phyloP scores from a whole-genome alignment of 768 basidiomycete genomes.

The Serpula lacrymans region DNA sequence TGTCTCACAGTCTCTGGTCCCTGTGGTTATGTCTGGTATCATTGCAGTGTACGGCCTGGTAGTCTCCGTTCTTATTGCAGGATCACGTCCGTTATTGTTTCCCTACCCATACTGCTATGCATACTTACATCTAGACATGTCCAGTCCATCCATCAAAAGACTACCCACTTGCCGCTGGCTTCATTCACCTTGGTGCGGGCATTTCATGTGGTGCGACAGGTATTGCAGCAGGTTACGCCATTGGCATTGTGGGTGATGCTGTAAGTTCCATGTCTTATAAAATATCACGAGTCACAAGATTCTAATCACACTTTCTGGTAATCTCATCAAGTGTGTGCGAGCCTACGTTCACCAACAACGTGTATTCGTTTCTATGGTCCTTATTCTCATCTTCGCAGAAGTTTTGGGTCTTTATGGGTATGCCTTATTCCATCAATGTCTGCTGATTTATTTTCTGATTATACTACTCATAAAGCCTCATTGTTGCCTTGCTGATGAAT shows the following conservation, averaged over 20 bases:
- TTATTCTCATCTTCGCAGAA: constrained; percentile 91
- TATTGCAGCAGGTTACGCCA: constrained; percentile 90
- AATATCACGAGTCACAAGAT: neutral
- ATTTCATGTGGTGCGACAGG: constrained; percentile 90
- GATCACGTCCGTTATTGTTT: constrained; percentile 37
- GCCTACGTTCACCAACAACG: constrained; percentile 89
- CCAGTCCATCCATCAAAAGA: constrained; percentile 59
- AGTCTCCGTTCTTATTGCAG: constrained; percentile 89
- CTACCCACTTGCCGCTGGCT: constrained; percentile 84
- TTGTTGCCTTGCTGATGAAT: constrained; percentile 92
- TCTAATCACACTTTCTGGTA: constrained; percentile 9
- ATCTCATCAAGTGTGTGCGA: constrained; percentile 65
- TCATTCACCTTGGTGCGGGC: constrained; percentile 90
- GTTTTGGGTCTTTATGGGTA: constrained; percentile 88
- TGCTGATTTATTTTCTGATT: constrained; percentile 1
- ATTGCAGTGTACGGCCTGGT: constrained; percentile 97
- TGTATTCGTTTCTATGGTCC: constrained; percentile 94
- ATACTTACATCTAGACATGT: constrained; percentile 12
- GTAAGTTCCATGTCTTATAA: constrained; percentile 47
- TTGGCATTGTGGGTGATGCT: constrained; percentile 90
- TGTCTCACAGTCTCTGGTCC: constrained; percentile 74
- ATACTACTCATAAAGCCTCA: constrained; percentile 44
- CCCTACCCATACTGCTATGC: constrained; percentile 2
- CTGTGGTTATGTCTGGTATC: constrained; percentile 98
- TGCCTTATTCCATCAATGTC: constrained; percentile 19